phyloP scores from a whole-genome alignment of 2,329 filamentous ascomycete species.

The Laburnicola sp. region DNA sequence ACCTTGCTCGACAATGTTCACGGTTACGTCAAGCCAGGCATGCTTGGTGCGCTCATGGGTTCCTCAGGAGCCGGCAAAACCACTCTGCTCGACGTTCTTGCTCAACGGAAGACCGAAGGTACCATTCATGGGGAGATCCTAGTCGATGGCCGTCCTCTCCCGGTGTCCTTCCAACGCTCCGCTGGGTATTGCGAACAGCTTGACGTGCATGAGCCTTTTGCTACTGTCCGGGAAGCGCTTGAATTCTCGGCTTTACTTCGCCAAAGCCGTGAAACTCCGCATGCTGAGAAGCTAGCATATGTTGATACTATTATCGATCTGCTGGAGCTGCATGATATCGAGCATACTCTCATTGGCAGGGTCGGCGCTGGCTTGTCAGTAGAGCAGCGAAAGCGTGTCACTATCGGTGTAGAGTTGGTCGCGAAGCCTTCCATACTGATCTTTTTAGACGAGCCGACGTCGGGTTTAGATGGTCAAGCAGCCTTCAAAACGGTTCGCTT shows the following conservation, averaged over 20 bases:
- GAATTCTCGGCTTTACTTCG: conserved; percentile 67
- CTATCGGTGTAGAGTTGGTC: conserved; percentile 63
- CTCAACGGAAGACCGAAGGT: conserved; percentile 65
- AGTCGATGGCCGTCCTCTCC: conserved; percentile 61
- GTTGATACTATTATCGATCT: conserved; percentile 66
- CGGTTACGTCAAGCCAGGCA: conserved; percentile 60
- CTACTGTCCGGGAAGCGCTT: conserved; percentile 66
- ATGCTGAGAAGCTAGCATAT: conserved; percentile 65
- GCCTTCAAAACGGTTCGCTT: conserved; percentile 78
- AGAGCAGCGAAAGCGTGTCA: conserved; percentile 69
- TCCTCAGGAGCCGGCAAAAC: conserved; percentile 77
- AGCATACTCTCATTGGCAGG: conserved; percentile 66
- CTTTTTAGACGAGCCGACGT: conserved; percentile 78
- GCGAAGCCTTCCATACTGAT: conserved; percentile 71
- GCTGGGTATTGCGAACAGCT: conserved; percentile 68
- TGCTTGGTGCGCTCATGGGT: conserved; percentile 52
- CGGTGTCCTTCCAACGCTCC: conserved; percentile 63
- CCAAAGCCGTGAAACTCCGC: conserved; percentile 61
- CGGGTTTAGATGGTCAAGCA: conserved; percentile 70
- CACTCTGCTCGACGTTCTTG: conserved; percentile 76
- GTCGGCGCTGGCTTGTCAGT: conserved; percentile 63
- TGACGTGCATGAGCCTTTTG: conserved; percentile 64
- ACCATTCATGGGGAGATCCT: conserved; percentile 65
- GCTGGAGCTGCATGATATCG: conserved; percentile 66
- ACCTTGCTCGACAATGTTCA: conserved; percentile 59